phyloP scores from a whole-genome alignment of 805 yeast species.

The Schizosaccharomyces japonicus region DNA sequence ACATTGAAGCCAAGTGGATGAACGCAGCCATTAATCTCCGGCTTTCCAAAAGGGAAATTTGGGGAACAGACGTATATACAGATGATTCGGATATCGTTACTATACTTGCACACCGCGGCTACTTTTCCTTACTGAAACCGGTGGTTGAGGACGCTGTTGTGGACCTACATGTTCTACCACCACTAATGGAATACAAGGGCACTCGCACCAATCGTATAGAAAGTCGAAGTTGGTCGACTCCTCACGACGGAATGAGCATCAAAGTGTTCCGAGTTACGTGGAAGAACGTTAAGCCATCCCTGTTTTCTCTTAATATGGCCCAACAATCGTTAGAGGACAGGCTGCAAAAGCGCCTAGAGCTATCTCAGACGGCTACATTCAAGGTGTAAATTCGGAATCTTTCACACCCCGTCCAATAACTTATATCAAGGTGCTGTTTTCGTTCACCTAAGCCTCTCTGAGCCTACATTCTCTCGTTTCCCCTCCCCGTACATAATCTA shows the following conservation, averaged over 20 bases:
- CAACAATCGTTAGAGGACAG: not conserved
- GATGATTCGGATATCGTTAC: constrained; percentile 76
- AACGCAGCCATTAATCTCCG: constrained; percentile 1
- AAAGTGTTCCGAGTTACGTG: constrained; percentile 10
- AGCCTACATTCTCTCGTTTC: too few relatives aligned
- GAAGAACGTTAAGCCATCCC: not conserved
- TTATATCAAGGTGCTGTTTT: too few relatives aligned
- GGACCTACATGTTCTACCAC: constrained; percentile 41
- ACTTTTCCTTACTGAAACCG: constrained; percentile 20
- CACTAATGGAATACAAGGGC: constrained; percentile 40
- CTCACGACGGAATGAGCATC: constrained; percentile 61
- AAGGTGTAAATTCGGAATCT: not conserved
- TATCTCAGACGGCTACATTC: not conserved
- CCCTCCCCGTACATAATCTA: too few relatives aligned
- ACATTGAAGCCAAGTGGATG: not conserved
- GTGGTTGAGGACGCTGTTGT: constrained; percentile 20
- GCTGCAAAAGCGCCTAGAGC: not conserved
- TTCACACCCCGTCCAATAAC: too few relatives aligned
- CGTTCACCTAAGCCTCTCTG: too few relatives aligned
- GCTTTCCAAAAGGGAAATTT: constrained; percentile 19
- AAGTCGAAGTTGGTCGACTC: constrained; percentile 47
- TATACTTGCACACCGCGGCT: constrained; percentile 51
- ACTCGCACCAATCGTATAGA: constrained; percentile 41
- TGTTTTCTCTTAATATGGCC: not conserved
- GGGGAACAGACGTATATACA: constrained; percentile 88